Conservation (phyloP, 495 filamentous ascomycete species). For the Penicillium egyptiacum region DNA sequence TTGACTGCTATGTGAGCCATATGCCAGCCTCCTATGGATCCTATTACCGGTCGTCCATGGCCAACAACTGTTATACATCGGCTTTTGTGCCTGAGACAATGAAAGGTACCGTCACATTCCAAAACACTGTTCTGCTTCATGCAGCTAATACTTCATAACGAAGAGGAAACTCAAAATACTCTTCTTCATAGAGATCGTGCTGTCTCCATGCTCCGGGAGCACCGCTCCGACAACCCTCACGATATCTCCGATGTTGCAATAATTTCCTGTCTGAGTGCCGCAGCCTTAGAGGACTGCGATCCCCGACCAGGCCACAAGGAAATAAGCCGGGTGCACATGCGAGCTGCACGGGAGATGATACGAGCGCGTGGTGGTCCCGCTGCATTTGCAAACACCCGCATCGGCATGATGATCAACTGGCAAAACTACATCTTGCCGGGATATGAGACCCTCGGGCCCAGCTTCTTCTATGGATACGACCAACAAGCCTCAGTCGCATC, state of each 20-base stretch:
- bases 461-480: constrained; percentile 36
- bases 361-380: constrained; percentile 37
- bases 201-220: constrained; percentile 36
- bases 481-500: not conserved
- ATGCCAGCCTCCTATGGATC: constrained; percentile 42
- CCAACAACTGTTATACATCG: constrained; percentile 41
- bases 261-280: constrained; percentile 40
- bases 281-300: constrained; percentile 45
- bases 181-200: constrained; percentile 35
- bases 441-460: constrained; percentile 36
- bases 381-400: constrained; percentile 38
- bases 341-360: constrained; percentile 42
- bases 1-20: constrained; percentile 44
- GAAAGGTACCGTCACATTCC: constrained; percentile 42
- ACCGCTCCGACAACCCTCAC: constrained; percentile 26
- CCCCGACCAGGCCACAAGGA: constrained; percentile 39
- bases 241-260: constrained; percentile 42
- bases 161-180: constrained; percentile 28
- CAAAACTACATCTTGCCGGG: constrained; percentile 45
- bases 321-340: constrained; percentile 43
- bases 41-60: constrained; percentile 35
- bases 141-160: constrained; percentile 40
- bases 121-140: constrained; percentile 41
- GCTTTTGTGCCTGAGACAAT: constrained; percentile 42
- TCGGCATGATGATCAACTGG: constrained; percentile 47